phyloP scores from a whole-genome alignment of 805 yeast genomes.

The Millerozyma miso region DNA sequence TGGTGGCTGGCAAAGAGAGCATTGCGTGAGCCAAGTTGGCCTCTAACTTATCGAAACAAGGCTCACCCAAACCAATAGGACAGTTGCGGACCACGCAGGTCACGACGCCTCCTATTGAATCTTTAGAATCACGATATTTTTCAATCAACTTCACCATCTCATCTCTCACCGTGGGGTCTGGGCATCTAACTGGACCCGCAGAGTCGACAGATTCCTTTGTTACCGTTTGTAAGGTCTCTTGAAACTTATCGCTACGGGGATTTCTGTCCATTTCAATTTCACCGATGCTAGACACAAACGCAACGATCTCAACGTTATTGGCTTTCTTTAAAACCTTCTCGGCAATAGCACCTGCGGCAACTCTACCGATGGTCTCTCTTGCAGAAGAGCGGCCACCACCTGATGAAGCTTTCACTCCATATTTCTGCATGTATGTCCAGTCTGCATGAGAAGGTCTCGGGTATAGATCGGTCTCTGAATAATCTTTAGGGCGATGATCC shows the following conservation, averaged over 20 bases:
- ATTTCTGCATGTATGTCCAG: constrained; percentile 84
- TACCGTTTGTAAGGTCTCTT: constrained; percentile 62
- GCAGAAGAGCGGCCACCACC: constrained; percentile 99
- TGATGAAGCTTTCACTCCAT: constrained; percentile 88
- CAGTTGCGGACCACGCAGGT: constrained; percentile 94
- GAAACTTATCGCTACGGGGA: constrained; percentile 60
- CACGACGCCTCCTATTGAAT: constrained; percentile 96
- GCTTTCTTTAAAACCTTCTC: constrained; percentile 80
- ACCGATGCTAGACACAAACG: constrained; percentile 94
- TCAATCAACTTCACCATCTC: constrained; percentile 86
- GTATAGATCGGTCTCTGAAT: constrained; percentile 88
- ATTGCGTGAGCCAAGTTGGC: constrained; percentile 96
- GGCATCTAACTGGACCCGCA: constrained; percentile 91
- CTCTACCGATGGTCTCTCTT: constrained; percentile 97
- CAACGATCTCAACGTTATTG: constrained; percentile 87
- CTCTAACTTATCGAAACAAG: constrained; percentile 94
- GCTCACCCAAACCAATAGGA: constrained; percentile 97
- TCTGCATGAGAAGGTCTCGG: constrained; percentile 99
- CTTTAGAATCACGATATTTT: constrained; percentile 77
- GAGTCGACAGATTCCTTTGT: constrained; percentile 87
- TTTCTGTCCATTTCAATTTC: constrained; percentile 71
- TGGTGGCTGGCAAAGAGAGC: constrained; percentile 96
- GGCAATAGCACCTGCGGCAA: constrained; percentile 98
- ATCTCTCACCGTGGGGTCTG: constrained; percentile 65
- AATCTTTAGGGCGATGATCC: constrained; percentile 96